phyloP scores from a whole-genome alignment of 148 eudicot species.

The Talinum fruticosum region DNA sequence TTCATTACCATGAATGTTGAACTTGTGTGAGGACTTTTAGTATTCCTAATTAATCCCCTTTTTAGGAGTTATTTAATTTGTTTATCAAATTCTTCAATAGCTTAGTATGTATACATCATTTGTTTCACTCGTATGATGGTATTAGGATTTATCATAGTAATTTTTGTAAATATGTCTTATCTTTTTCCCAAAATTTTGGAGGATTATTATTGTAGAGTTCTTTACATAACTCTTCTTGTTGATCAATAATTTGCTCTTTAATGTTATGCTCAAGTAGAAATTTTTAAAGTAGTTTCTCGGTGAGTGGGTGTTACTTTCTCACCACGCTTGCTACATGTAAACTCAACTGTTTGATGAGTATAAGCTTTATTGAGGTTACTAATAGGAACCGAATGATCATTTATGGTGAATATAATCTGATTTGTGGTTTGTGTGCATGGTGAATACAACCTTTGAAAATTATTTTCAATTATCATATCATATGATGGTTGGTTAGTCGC shows the following conservation, averaged over 20 bases:
- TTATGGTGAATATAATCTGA: not conserved
- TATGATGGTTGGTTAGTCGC: too few relatives aligned
- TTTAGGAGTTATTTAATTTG: too few relatives aligned
- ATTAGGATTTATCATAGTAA: not conserved
- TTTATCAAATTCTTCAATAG: not conserved
- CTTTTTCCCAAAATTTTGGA: not conserved
- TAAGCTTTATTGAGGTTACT: not conserved
- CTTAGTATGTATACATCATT: not conserved
- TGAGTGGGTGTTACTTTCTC: not conserved
- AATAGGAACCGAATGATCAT: not conserved
- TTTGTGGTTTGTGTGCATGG: not conserved
- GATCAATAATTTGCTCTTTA: not conserved
- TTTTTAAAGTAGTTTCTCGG: not conserved
- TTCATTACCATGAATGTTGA: not conserved
- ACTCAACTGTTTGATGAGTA: constrained; percentile 1
- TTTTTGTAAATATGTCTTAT: not conserved
- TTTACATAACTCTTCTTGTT: not conserved
- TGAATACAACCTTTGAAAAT: not conserved
- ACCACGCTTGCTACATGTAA: not conserved
- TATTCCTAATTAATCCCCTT: too few relatives aligned
- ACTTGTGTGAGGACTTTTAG: not conserved
- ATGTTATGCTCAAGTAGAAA: not conserved
- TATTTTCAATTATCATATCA: too few relatives aligned
- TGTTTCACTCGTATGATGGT: not conserved
- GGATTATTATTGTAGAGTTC: not conserved